Evolutionary conservation across 768 basidiomycete species (phyloP).

Genomic region (Boletus pseudo-olivaceus): DNA sequence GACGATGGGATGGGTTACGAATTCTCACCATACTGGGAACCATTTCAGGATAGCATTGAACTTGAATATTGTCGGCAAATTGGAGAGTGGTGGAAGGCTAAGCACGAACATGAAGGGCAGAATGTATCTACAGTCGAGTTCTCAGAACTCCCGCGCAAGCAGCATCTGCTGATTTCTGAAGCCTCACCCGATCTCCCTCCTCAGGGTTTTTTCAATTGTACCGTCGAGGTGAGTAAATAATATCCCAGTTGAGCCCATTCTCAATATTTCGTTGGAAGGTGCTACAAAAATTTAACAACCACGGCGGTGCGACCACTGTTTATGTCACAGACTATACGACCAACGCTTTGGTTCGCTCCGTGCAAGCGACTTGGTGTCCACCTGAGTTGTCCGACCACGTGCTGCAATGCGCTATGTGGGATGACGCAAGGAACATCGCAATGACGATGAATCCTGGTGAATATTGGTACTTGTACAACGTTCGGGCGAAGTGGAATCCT

Average conservation of each 20-base stretch:
- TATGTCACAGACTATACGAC: conserved; percentile 68
- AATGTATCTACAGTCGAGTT: conserved; percentile 16
- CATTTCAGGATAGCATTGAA: conserved; percentile 34
- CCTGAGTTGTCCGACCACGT: conserved; percentile 40
- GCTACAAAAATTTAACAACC: conserved; percentile 39
- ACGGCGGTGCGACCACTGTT: conserved; percentile 40
- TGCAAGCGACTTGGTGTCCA: conserved; percentile 47
- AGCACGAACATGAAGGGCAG: conserved; percentile 19
- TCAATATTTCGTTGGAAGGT: conserved; percentile 37
- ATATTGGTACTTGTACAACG: conserved; percentile 53
- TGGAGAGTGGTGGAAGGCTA: conserved; percentile 50
- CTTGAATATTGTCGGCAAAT: conserved; percentile 42
- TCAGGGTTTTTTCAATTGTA: conserved; percentile 58
- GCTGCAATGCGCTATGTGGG: conserved; percentile 61
- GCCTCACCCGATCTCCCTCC: conserved; percentile 43
- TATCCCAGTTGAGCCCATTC: background rate
- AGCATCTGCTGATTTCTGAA: conserved; percentile 51
- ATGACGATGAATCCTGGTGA: conserved; percentile 44
- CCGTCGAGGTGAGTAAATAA: conserved; percentile 48
- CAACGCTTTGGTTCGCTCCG: conserved; percentile 33
- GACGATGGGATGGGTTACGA: conserved; percentile 36
- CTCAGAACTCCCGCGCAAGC: conserved; percentile 17
- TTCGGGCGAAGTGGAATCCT: conserved; percentile 39
- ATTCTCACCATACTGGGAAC: conserved; percentile 45
- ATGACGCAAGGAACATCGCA: conserved; percentile 41